Conservation (phyloP, 495 filamentous ascomycete genomes). For the Aspergillus conjunctus region DNA sequence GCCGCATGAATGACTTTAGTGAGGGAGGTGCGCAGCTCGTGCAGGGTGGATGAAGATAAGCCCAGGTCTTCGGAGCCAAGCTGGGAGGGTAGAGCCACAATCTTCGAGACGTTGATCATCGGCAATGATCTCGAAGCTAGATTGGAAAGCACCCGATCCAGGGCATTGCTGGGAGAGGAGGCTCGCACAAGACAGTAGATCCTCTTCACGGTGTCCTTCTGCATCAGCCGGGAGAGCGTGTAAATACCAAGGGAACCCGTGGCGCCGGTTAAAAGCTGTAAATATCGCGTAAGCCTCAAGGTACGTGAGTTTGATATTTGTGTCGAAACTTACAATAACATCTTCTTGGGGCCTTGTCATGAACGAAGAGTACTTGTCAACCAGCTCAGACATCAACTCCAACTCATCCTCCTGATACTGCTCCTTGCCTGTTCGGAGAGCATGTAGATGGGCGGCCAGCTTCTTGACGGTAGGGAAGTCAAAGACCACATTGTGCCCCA, state of each 20-base stretch:
- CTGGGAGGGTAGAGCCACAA: slow-evolving; percentile 17
- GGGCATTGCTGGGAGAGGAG: slow-evolving; percentile 37
- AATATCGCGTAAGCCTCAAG: slow-evolving; percentile 13
- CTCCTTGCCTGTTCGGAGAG: slow-evolving; percentile 27
- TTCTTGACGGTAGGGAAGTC: slow-evolving; percentile 44
- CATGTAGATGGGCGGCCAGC: slow-evolving; percentile 34
- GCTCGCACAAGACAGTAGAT: slow-evolving; percentile 64
- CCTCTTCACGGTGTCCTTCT: slow-evolving; percentile 32
- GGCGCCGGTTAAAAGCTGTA: slow-evolving; percentile 55
- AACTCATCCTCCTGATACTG: slow-evolving; percentile 33
- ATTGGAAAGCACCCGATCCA: slow-evolving; percentile 39
- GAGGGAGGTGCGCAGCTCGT: slow-evolving; percentile 41
- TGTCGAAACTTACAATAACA: slow-evolving; percentile 16
- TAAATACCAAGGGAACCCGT: slow-evolving; percentile 64
- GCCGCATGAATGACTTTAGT: slow-evolving; percentile 63
- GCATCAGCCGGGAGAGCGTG: slow-evolving; percentile 49
- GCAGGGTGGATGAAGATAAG: slow-evolving; percentile 35
- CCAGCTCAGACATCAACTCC: slow-evolving; percentile 34
- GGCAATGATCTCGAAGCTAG: slow-evolving; percentile 43
- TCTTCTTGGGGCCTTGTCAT: slow-evolving; percentile 1
- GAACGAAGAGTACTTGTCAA: slow-evolving; percentile 41
- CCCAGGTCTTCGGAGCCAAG: slow-evolving; percentile 22
- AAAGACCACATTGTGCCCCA: slow-evolving; percentile 50
- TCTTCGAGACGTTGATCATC: slow-evolving; percentile 22
- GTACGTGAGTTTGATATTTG: no score